These are phyloP conservation scores for Alternaria infectoria DNA, from an alignment of 2,329 filamentous ascomycete species.

Conservation along the genomic window DNA sequence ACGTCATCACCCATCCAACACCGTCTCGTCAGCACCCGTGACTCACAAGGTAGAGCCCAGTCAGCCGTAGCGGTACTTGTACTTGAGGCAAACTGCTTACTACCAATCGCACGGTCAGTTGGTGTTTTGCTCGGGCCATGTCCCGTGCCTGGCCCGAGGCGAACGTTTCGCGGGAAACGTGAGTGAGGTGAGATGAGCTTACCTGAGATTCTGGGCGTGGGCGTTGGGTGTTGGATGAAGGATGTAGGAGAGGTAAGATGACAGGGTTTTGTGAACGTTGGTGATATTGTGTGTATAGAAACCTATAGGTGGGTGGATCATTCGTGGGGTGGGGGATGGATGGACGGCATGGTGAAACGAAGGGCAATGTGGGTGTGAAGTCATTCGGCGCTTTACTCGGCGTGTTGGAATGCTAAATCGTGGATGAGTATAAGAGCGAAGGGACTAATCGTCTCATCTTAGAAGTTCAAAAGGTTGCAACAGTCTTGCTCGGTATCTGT, in stretches of 20 bases:
- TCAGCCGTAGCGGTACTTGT: neutral
- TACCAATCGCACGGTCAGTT: neutral
- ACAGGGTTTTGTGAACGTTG: neutral
- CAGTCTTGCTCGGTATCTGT: neutral
- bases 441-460: neutral
- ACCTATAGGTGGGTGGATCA: neutral
- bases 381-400: neutral
- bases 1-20: slow-evolving; percentile 19
- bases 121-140: neutral
- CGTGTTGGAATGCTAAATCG: neutral
- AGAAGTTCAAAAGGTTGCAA: accelerated
- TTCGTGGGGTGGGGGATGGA: neutral
- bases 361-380: neutral
- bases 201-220: neutral
- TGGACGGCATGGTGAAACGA: neutral
- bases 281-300: neutral
- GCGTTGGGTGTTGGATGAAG: neutral
- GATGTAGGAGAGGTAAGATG: neutral
- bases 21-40: slow-evolving; percentile 16
- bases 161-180: neutral
- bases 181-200: neutral
- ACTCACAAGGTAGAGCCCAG: neutral
- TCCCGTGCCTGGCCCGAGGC: neutral
- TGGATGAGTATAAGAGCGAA: neutral
- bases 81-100: neutral